Percentiles rank a stretch among this genome's conserved stretches.
Evolutionary conservation across 208 protist genomes (phyloP).

Genomic region (Crithidia sp.): DNA sequence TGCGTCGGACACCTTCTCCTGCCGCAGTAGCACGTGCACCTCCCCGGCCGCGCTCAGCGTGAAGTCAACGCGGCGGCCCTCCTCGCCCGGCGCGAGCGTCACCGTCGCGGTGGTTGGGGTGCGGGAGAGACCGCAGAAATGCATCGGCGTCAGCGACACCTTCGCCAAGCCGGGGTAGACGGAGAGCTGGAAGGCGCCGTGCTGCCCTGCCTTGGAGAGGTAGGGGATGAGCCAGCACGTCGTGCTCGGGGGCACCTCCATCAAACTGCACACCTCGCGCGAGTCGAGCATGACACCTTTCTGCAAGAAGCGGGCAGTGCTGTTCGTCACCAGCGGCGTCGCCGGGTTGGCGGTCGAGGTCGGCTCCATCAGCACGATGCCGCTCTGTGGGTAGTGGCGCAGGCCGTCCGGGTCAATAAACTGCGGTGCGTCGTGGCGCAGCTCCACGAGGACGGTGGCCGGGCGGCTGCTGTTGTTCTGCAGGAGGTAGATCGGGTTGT

Average conservation of each 20-base stretch:
- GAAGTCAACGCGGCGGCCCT: slow-evolving; percentile 67
- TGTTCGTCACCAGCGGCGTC: slow-evolving; percentile 83
- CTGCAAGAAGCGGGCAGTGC: slow-evolving; percentile 80
- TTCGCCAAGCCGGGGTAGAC: slow-evolving; percentile 84
- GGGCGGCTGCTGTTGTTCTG: slow-evolving; percentile 83
- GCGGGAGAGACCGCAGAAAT: slow-evolving; percentile 67
- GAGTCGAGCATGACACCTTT: slow-evolving; percentile 90
- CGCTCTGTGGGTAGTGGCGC: slow-evolving; percentile 85
- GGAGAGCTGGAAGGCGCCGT: slow-evolving; percentile 73
- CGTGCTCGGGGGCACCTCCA: slow-evolving; percentile 69
- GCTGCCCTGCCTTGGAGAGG: slow-evolving; percentile 67
- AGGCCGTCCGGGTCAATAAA: slow-evolving; percentile 76
- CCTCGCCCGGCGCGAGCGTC: slow-evolving; percentile 48
- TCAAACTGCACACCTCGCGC: slow-evolving; percentile 78
- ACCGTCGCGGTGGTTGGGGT: slow-evolving; percentile 50
- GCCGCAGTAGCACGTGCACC: slow-evolving; percentile 81
- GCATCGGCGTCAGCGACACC: slow-evolving; percentile 70
- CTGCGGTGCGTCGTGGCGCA: slow-evolving; percentile 69
- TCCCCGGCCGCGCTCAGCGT: slow-evolving; percentile 56
- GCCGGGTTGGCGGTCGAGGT: slow-evolving; percentile 43
- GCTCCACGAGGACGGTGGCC: slow-evolving; percentile 70
- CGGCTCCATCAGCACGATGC: slow-evolving; percentile 76
- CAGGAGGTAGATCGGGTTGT: slow-evolving; percentile 88
- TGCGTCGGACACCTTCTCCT: slow-evolving; percentile 62
- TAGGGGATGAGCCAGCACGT: slow-evolving; percentile 85